Conservation (phyloP, 768 basidiomycete species). For the Kwoniella dendrophila region DNA sequence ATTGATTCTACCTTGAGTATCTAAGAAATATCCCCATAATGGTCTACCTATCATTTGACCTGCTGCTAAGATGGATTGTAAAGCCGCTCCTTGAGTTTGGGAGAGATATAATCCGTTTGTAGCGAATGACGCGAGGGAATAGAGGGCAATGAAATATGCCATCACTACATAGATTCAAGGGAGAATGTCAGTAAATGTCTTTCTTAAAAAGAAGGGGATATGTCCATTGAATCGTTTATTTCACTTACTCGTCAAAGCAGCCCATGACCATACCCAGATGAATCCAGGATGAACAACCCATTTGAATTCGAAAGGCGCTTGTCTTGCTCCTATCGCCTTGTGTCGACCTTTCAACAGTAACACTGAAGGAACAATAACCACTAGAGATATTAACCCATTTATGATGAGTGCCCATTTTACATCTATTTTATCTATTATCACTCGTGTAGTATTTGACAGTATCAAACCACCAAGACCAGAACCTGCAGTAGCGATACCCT, state of each 20-base stretch:
- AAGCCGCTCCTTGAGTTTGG: slow-evolving; percentile 51
- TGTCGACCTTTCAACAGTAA: slow-evolving; percentile 47
- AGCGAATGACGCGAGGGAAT: slow-evolving; percentile 53
- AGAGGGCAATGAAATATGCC: slow-evolving; percentile 53
- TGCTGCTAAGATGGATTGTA: slow-evolving; percentile 54
- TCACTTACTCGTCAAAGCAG: slow-evolving; percentile 42
- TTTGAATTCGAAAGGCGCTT: slow-evolving; percentile 42
- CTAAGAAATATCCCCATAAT: slow-evolving; percentile 45
- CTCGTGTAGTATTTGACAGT: slow-evolving; percentile 42
- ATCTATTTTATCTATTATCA: slow-evolving; percentile 28
- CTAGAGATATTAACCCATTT: slow-evolving; percentile 51
- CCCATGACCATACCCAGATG: slow-evolving; percentile 52
- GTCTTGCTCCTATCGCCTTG: slow-evolving; percentile 45
- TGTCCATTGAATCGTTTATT: not conserved
- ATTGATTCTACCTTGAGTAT: slow-evolving; percentile 52
- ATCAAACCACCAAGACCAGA: slow-evolving; percentile 48
- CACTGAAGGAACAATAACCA: slow-evolving; percentile 45
- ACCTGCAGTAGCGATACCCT: slow-evolving; percentile 41
- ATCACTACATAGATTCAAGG: slow-evolving; percentile 30
- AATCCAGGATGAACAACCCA: slow-evolving; percentile 51
- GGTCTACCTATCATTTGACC: slow-evolving; percentile 56
- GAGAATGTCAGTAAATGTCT: no score
- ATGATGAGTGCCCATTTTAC: slow-evolving; percentile 48
- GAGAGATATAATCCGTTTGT: slow-evolving; percentile 48
- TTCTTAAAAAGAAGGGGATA: not conserved